Conservation (phyloP, 176 grass and related monocot genomes). For the Oryza nivara region DNA sequence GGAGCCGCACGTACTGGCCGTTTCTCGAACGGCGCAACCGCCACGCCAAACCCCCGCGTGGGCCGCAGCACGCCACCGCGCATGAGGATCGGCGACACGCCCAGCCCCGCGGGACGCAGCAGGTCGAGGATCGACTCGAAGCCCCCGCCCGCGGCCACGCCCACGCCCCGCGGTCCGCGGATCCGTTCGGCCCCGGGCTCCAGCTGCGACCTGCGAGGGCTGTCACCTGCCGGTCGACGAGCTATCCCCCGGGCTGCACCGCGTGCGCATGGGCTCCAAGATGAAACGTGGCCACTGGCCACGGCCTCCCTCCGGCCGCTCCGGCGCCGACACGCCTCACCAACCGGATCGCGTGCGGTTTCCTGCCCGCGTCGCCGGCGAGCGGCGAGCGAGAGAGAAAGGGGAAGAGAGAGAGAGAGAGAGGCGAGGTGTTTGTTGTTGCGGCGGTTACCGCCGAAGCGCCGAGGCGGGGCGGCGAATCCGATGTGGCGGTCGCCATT, state of each 20-base stretch:
- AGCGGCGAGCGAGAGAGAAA: background rate
- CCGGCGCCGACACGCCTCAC: background rate
- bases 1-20: slow-evolving; percentile 61
- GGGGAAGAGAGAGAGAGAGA: too few species aligned
- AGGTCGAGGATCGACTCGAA: too few species aligned
- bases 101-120: too few species aligned
- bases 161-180: too few species aligned
- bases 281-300: background rate
- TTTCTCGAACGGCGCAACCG: slow-evolving; percentile 41
- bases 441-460: slow-evolving; percentile 33
- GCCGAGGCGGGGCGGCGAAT: slow-evolving; percentile 6
- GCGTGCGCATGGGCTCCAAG: too few species aligned
- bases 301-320: too few species aligned
- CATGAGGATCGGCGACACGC: background rate
- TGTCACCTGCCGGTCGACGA: background rate
- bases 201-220: too few species aligned
- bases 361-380: background rate
- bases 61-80: background rate
- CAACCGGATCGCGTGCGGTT: background rate
- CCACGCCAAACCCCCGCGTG: background rate
- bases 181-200: too few species aligned
- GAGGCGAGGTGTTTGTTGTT: slow-evolving; percentile 20
- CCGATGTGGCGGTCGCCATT: background rate
- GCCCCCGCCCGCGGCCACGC: too few species aligned
- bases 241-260: background rate